Base-by-base conservation (phyloP, 1,139 yeast species). In the Zygoascus sp. region DNA sequence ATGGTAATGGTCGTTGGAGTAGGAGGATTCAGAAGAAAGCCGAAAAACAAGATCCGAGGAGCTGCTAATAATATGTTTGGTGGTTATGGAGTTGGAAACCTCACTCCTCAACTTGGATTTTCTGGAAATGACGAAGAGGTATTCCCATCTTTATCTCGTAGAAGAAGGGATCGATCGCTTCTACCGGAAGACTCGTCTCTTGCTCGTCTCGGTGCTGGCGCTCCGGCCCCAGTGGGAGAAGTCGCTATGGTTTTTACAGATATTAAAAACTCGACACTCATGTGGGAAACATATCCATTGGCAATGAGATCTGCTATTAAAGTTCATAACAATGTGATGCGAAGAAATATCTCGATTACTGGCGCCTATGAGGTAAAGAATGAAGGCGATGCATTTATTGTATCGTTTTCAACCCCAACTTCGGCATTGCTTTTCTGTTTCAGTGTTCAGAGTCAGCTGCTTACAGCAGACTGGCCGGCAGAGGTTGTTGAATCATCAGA, bases 371-470 rank as follows among this genome's bases (percentile, higher is more conserved):
- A 92, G 66, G 98, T 92, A 28, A 92, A 92, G 65, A 94, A 97
- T 1, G 99, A 94, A 79, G 99, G 99, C 60, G 99, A 92, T 71
- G 96, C 98, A 0, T 92, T 92, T 59, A 90, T 92, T 87, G 97
- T 92, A n/a, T 87, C 97, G 5, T 92, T 92, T 66, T 96, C 97
- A 1, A 83, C 96, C 0, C 94, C 96, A 0, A 80, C 94, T 0
- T 76, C 94, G 19, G 97, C 97, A 0, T 70, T 94, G 48, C 72
- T 88, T 40, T 94, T 98, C 98, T 89, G 97, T 70, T 81, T 90
- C 63, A 83, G 86, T 46, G 96, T 90, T 10, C 99, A 94, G 64
- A 79, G 84, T 48, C 95, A 87, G 61, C 70, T 94, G 39, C 63
- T 83, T 41, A 75, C 81, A 20, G 95, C 92, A 3, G 96, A 89